A percentile compares a stretch with the other conserved stretches of the same genome.
Conservation (phyloP, 208 protist genomes). For the Leishmania martiniquensis region DNA sequence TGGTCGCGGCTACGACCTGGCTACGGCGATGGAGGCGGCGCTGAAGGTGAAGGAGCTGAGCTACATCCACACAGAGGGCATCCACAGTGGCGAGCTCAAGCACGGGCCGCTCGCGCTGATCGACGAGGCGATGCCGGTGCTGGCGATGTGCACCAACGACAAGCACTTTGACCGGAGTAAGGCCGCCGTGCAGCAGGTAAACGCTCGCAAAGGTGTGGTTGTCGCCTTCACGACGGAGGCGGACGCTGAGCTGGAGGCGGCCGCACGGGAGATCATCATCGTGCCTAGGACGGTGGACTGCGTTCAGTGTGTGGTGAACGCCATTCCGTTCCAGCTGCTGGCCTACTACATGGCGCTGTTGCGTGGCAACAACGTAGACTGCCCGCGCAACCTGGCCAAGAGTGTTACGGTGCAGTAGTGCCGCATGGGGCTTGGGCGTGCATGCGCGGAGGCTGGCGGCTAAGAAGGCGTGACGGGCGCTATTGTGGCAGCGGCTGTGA, state of each 20-base stretch:
- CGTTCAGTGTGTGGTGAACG: conserved; percentile 90
- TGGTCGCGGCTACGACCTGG: conserved; percentile 93
- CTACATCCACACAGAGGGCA: conserved; percentile 98
- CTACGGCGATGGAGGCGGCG: conserved; percentile 94
- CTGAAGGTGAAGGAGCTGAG: conserved; percentile 98
- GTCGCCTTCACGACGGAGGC: conserved; percentile 68
- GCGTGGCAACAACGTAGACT: conserved; percentile 94
- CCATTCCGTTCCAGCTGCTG: conserved; percentile 97
- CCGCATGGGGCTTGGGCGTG: not conserved
- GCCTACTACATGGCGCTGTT: conserved; percentile 95
- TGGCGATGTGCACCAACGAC: conserved; percentile 91
- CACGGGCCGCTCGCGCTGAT: conserved; percentile 98
- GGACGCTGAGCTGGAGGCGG: conserved; percentile 57
- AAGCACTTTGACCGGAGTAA: conserved; percentile 76
- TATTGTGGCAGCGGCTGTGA: too few relatives aligned
- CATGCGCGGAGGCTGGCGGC: not conserved
- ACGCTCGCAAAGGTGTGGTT: conserved; percentile 81
- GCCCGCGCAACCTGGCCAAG: conserved; percentile 97
- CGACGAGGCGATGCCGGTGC: conserved; percentile 91
- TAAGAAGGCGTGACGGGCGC: not conserved
- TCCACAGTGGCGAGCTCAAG: conserved; percentile 97
- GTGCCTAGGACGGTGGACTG: conserved; percentile 91
- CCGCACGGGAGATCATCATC: conserved; percentile 38
- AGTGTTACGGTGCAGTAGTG: conserved; percentile 94
- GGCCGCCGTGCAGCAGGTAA: conserved; percentile 90